Conservation (phyloP, 2,329 filamentous ascomycete genomes). For the Neonectria sp. region DNA sequence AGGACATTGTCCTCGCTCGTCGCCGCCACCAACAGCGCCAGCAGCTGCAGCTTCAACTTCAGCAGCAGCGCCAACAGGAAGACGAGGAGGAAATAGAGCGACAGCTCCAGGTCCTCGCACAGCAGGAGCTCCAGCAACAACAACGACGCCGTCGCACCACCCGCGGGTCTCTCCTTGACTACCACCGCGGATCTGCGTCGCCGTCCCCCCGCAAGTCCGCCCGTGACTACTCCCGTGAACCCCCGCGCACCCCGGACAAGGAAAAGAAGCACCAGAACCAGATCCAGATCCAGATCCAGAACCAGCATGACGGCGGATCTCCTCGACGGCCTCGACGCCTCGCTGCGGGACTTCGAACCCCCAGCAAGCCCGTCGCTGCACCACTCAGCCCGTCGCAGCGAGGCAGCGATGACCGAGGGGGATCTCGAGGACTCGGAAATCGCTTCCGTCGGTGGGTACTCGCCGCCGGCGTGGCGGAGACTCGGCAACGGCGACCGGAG, state of each 20-base stretch:
- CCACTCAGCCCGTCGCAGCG: conserved; percentile 53
- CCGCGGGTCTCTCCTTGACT: conserved; percentile 20
- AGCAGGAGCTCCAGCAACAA: conserved; percentile 15
- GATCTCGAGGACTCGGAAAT: conserved; percentile 61
- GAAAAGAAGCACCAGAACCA: conserved; percentile 28
- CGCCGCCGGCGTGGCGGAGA: conserved; percentile 73
- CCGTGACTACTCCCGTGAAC: conserved; percentile 31
- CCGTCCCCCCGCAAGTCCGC: conserved; percentile 20
- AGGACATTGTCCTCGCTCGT: conserved; percentile 48
- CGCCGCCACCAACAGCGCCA: conserved; percentile 40
- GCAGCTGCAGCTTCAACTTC: conserved; percentile 37
- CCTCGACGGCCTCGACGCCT: conserved; percentile 64
- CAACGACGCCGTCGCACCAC: conserved; percentile 33
- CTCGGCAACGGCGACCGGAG: conserved; percentile 72
- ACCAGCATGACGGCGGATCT: conserved; percentile 45
- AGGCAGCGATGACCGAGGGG: conserved; percentile 53
- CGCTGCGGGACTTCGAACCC: conserved; percentile 69
- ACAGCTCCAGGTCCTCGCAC: conserved; percentile 35
- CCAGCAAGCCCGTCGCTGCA: conserved; percentile 58
- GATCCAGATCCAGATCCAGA: conserved; percentile 36
- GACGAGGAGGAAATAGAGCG: conserved; percentile 39
- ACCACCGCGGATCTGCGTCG: conserved; percentile 16
- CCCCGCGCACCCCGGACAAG: conserved; percentile 27
- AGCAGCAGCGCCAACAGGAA: conserved; percentile 34
- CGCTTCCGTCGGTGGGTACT: conserved; percentile 70